Percentiles rank a stretch among this genome's conserved stretches.
Conservation (phyloP, 1,284 basidiomycete species). For the Takashimella koratensis region DNA sequence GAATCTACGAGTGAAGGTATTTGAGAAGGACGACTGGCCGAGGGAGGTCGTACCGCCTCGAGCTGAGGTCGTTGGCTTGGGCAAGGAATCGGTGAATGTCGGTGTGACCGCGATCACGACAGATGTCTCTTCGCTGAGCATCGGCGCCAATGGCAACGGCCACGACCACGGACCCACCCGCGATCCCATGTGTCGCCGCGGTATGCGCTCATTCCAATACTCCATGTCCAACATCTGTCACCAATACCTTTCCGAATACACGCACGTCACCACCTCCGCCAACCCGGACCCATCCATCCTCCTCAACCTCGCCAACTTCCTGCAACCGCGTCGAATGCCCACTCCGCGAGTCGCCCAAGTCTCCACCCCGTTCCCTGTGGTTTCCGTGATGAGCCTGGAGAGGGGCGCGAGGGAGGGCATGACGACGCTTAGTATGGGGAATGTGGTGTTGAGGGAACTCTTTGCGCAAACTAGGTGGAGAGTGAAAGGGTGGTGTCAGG, state of each 20-base stretch:
- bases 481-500: slow-evolving; percentile 30
- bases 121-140: not conserved
- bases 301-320: slow-evolving; percentile 26
- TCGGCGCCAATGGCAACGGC: not conserved
- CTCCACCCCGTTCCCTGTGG: slow-evolving; percentile 37
- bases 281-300: not conserved
- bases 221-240: slow-evolving; percentile 20
- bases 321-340: slow-evolving; percentile 34
- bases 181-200: slow-evolving; percentile 3
- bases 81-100: not conserved
- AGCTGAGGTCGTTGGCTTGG: not conserved
- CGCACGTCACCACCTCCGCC: not conserved
- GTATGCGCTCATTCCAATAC: slow-evolving; percentile 26
- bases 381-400: slow-evolving; percentile 58
- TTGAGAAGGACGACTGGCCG: slow-evolving; percentile 21
- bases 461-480: slow-evolving; percentile 48
- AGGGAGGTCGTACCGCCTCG: not conserved
- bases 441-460: slow-evolving; percentile 68
- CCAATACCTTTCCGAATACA: slow-evolving; percentile 27
- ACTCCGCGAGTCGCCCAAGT: slow-evolving; percentile 38
- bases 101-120: not conserved
- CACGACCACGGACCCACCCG: not conserved
- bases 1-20: slow-evolving; percentile 28
- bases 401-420: slow-evolving; percentile 63
- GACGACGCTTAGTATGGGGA: slow-evolving; percentile 78